These are phyloP conservation scores for Erythrophleum ivorense DNA, from an alignment of 331 rosid species.

Conservation along the genomic window DNA sequence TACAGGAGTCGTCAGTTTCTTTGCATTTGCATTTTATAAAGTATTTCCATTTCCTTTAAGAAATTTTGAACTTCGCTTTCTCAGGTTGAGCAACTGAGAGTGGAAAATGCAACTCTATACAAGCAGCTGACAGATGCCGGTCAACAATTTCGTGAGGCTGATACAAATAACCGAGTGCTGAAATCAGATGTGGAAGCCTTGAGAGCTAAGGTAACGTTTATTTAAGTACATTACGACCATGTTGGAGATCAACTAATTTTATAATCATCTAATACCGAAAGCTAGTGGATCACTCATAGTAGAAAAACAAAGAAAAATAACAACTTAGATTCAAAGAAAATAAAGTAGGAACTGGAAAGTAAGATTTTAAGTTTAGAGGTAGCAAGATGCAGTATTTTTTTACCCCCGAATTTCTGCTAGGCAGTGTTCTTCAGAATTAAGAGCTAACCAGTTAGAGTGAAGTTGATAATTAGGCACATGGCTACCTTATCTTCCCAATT, in stretches of 20 bases:
- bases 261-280: background rate
- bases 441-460: background rate
- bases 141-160: conserved; percentile 79
- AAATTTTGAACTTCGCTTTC: background rate
- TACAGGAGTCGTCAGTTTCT: background rate
- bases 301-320: background rate
- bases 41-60: background rate
- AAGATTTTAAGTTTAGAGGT: background rate
- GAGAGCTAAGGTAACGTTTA: conserved; percentile 80
- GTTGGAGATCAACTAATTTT: background rate
- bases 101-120: conserved; percentile 63
- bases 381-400: background rate
- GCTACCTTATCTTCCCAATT: background rate
- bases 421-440: background rate
- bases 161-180: conserved; percentile 74
- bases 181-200: conserved; percentile 88
- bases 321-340: background rate
- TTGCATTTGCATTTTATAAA: background rate
- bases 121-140: conserved; percentile 63
- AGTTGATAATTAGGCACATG: background rate
- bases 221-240: background rate
- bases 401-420: background rate
- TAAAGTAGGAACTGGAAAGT: background rate
- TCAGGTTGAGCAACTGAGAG: conserved; percentile 73
- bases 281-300: background rate